Evolutionary conservation across 2,329 filamentous ascomycete genomes (phyloP), one percentile per base, ranked within the genome.

Genomic region (Cercospora sp.): DNA sequence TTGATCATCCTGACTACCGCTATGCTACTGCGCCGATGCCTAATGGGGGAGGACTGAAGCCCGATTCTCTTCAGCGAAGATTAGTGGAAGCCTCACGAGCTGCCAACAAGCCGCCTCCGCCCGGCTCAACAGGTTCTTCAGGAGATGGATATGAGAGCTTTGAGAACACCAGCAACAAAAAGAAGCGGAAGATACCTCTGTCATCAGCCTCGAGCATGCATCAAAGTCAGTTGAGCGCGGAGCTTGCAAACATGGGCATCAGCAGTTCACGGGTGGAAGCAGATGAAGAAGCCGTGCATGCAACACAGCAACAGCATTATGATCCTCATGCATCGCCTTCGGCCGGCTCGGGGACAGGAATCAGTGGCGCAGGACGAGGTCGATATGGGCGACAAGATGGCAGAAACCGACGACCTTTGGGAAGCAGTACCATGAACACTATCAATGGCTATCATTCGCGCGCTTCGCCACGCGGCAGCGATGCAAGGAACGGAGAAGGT

Each of bases 161-260:
- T 75, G 95, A 99, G 80, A 98, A 98, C 76, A 96, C 93, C 39
- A 98, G 97, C 79, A 99, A 99, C 79, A 99, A 99, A 81, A 99
- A 98, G 84, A 98, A 99, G 81, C 88, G 95, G 73, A 99, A 99
- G 81, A 98, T 99, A 42, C 95, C 95, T 0, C 93, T 93, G 0
- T 93, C 92, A 9, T 91, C 92, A 18, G 91, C 92, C 74, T 84
- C 89, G 13, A 87, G 82, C 64, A 81, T 84, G 70, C 86, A 88
- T 75, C 84, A 88, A 70, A 83, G 84, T 71, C 82, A 83, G 66
- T 79, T 91, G 62, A 88, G 87, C 16, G 84, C 87, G 30, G 89
- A 91, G 72, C 83, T 91, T 79, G 86, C 88, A 48, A 87, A 83
- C 73, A 86, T 90, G 84, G 87, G 87, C 55, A 83, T 90, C 59